Evolutionary conservation across 1,284 basidiomycete species (phyloP).

Genomic region (Ceraceosorus guamensis): DNA sequence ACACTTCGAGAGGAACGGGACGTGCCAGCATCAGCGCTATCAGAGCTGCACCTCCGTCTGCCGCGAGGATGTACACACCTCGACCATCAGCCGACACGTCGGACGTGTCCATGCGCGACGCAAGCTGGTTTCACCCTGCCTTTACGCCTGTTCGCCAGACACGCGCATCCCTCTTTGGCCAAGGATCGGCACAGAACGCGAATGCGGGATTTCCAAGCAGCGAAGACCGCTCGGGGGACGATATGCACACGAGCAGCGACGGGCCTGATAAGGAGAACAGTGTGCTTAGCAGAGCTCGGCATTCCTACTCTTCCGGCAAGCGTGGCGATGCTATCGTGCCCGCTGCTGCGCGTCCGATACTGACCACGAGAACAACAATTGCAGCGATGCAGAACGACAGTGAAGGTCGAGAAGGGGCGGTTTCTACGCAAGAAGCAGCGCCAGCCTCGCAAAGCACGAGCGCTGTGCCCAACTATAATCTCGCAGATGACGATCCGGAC

Average conservation of each 20-base stretch:
- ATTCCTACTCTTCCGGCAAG: neutral
- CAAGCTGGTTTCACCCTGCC: neutral
- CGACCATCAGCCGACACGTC: neutral
- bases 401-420: too few relatives aligned
- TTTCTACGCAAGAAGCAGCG: too few relatives aligned
- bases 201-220: too few relatives aligned
- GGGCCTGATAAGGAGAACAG: too few relatives aligned
- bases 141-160: too few relatives aligned
- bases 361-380: neutral
- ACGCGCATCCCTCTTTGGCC: too few relatives aligned
- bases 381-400: neutral
- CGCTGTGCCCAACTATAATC: neutral
- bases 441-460: too few relatives aligned
- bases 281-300: too few relatives aligned
- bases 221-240: neutral
- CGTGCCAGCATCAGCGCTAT: neutral
- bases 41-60: neutral
- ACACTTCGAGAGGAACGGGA: too few relatives aligned
- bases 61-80: too few relatives aligned
- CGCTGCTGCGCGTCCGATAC: neutral
- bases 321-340: neutral
- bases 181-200: too few relatives aligned
- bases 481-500: constrained; percentile 7
- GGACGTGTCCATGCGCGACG: constrained; percentile 5
- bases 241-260: neutral